phyloP scores from a whole-genome alignment of 257 asterid genomes.

The Lantana camara region DNA sequence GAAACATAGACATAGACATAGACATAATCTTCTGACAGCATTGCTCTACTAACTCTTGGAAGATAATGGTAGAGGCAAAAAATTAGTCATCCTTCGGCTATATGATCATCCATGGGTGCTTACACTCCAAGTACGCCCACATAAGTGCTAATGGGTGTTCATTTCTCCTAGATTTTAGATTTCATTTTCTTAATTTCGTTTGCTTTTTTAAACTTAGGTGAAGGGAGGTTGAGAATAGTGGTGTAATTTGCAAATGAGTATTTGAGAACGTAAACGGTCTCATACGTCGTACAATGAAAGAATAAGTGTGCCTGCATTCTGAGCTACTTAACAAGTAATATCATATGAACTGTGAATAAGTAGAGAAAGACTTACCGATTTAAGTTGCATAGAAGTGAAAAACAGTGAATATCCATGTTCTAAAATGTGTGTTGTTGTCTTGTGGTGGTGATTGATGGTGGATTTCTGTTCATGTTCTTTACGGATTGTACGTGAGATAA shows the following conservation, averaged over 20 bases:
- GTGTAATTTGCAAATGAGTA: neutral
- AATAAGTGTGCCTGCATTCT: neutral
- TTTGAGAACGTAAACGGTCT: neutral
- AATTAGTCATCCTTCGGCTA: too few relatives aligned
- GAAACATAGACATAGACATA: too few relatives aligned
- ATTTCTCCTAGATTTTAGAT: neutral
- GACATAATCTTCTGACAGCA: too few relatives aligned
- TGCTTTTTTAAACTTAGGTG: too few relatives aligned
- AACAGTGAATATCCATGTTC: neutral
- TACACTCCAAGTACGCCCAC: too few relatives aligned
- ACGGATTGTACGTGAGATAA: neutral
- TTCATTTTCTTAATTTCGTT: neutral
- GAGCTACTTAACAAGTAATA: neutral
- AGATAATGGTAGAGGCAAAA: too few relatives aligned
- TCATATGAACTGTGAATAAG: conserved; percentile 4
- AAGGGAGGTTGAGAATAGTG: neutral
- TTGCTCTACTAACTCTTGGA: too few relatives aligned
- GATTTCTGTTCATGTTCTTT: conserved; percentile 8
- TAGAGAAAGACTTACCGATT: neutral
- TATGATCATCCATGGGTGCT: too few relatives aligned
- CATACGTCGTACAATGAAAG: neutral
- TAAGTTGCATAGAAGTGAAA: neutral
- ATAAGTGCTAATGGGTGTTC: conserved; percentile 15
- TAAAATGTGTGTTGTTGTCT: too few relatives aligned
- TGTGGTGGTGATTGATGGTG: too few relatives aligned